Evolutionary conservation across 257 asterid genomes (phyloP), one percentile per base, ranked within the genome.

Genomic region (Anisodus acutangulus): DNA sequence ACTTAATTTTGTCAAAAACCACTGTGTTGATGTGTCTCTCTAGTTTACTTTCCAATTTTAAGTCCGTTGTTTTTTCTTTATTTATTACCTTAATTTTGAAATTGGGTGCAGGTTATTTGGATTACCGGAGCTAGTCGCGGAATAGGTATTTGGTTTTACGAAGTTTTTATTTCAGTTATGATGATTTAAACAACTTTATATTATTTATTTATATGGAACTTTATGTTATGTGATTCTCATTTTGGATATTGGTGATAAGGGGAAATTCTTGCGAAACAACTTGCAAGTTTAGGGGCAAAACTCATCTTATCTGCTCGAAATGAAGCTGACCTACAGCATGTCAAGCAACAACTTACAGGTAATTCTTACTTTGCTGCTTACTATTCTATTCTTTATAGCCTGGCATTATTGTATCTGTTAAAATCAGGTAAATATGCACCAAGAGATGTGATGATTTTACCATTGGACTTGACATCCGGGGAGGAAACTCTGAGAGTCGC

Each of bases 61-160:
- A 22, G 26, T 22, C 26, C 26, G 26, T 22, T 0, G 16, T 31
- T n/a, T 11, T 37, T 13, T 55, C 31, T 43, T 63, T 82, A 12
- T 45, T 19, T 51, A 13, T 78, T 82, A 80, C 78, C 55, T 16
- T 53, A 16, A 17, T 7, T 72, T 22, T 69, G 39, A 37, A 70
- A 5, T 15, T n/a, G 57, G 84, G 85, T 80, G 78, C 86, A 96
- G 99, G 99, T 96, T 81, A 88, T 96, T 85, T 96, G 99, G 99
- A 92, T 96, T 83, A 93, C 99, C 83, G 98, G 99, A 88, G 98
- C 98, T 35, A 94, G 98, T 93, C 98, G 98, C 39, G 99, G 99
- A 76, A 96, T 96, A 72, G 98, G 99, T 96, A 89, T 69, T 62
- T 62, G 35, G 3, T 19, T 9, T 67, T 67, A 57, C 9, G 31